Percentiles rank a stretch among this genome's conserved stretches.
These are phyloP conservation scores for Puccinia brachypodii DNA, from an alignment of 1,284 basidiomycete species.

Conservation along the genomic window DNA sequence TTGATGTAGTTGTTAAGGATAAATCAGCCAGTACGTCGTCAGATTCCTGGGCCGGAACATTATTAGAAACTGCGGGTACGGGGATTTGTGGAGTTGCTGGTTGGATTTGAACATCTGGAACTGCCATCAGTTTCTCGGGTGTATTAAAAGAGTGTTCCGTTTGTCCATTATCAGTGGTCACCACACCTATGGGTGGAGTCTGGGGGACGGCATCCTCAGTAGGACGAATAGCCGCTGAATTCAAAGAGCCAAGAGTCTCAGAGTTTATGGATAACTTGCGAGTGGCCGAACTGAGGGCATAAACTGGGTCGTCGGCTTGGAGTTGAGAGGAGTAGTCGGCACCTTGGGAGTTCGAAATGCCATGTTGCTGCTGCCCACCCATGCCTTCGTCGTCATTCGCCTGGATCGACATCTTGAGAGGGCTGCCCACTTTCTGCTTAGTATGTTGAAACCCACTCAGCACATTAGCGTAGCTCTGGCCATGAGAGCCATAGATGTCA, in stretches of 20 bases:
- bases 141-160: neutral
- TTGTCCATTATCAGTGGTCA: neutral
- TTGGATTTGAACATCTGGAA: conserved; percentile 44
- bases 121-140: conserved; percentile 19
- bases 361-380: neutral
- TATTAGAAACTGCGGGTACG: neutral
- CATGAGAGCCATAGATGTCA: neutral
- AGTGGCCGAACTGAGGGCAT: conserved; percentile 32
- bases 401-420: conserved; percentile 31
- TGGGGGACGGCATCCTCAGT: neutral
- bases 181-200: neutral
- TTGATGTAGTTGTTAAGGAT: conserved; percentile 3
- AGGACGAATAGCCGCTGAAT: neutral
- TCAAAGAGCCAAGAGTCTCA: neutral
- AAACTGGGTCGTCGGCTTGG: neutral
- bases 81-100: conserved; percentile 44
- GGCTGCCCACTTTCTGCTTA: conserved; percentile 34
- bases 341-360: neutral
- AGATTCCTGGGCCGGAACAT: neutral
- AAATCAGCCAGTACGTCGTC: conserved; percentile 38
- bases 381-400: neutral
- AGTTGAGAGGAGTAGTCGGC: conserved; percentile 10
- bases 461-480: neutral
- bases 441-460: neutral
- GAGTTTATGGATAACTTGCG: conserved; percentile 27